Evolutionary conservation across 2,329 filamentous ascomycete species (phyloP), one percentile per base, ranked within the genome.

Genomic region (Fusarium burgessii): DNA sequence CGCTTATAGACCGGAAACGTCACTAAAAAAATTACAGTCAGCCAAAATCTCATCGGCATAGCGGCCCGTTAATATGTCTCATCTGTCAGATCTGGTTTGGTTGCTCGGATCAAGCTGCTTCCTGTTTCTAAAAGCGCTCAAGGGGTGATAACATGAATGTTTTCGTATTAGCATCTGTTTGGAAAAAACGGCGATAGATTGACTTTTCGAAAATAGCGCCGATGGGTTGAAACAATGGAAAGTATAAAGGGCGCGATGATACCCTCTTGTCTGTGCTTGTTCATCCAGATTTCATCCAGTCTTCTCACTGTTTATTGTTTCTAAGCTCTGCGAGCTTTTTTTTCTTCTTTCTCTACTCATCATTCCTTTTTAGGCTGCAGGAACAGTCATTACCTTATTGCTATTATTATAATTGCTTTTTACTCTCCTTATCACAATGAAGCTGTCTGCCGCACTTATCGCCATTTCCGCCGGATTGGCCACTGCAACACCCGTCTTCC

Each of bases 401-500:
- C 42, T 23, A 51, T 15, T 20, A 42, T 27, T 32, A 3, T 27
- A 38, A 23, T 57, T 32, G 18, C 4, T 6, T 36, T 23, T 15
- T 10, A 51, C n/a, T 33, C 18, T 35, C 33, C 7, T 17, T 29
- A 20, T 29, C 14, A 66, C 25, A 15, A 66, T 66, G 62, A 66
- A 66, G 51, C 45, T 66, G 17, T 59, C 62, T 12, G 29, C 27
- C 3, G 51, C 51, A 2, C 23, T 63, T 5, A 12, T 65, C n/a
- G 46, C 61, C 23, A n/a, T 66, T 18, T 66, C 45, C 4, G 36
- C 57, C 8, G 62, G 33, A 23, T 20, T 49, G 3, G 62, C 62
- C 2, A 45, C 51, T 15, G 62, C 62, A 14, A 59, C 62, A 2
- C 62, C 62, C 3, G 60, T 66, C 1, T 65, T 66, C 18, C 51